A percentile compares a stretch with the other conserved stretches of the same genome.
Conservation (phyloP, 164 flowering plant genomes). For the Vitis vinifera region ASM3070453v1 NC_081805.1:21656001-21656500, state of each 20-base stretch:
- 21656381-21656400: constrained; percentile 75
- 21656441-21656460: background rate
- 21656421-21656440: constrained; percentile 65
- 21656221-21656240: constrained; percentile 37
- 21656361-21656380: constrained; percentile 61
- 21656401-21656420: constrained; percentile 64
- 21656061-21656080: too few species aligned
- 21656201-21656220: constrained; percentile 43
- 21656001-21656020: too few species aligned
- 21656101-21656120: too few species aligned
- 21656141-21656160: too few species aligned
- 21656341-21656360: constrained; percentile 33
- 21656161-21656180: too few species aligned
- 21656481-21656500: too few species aligned
- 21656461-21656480: background rate
- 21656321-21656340: constrained; percentile 63
- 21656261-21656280: constrained; percentile 78
- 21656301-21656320: constrained; percentile 99
- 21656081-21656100: too few species aligned
- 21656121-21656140: too few species aligned
- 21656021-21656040: too few species aligned
- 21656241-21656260: constrained; percentile 89
- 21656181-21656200: too few species aligned
- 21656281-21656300: constrained; percentile 64
- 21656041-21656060: too few species aligned